Percentiles rank a stretch among this genome's conserved stretches.
Evolutionary conservation across 1,284 basidiomycete genomes (phyloP).

Genomic region (Apiotrichum siamense): DNA sequence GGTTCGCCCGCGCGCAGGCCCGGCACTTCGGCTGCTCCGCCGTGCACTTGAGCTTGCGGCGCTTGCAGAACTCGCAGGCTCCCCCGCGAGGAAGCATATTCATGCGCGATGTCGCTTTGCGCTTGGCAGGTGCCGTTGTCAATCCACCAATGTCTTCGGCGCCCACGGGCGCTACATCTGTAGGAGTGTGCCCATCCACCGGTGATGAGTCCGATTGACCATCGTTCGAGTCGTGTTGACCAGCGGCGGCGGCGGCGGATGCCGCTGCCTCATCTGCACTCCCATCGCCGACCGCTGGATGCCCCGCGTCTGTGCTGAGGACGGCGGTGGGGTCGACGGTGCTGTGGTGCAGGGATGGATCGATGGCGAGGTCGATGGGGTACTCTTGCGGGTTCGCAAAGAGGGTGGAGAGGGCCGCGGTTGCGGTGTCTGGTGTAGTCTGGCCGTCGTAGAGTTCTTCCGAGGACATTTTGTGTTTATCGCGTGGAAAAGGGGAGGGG

Average conservation of each 20-base stretch:
- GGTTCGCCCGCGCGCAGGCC: conserved; percentile 32
- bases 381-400: conserved; percentile 8
- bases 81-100: conserved; percentile 44
- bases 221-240: too few species aligned
- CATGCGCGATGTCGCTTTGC: conserved; percentile 35
- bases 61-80: conserved; percentile 48
- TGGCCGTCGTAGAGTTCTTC: not conserved
- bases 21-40: conserved; percentile 41
- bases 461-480: not conserved
- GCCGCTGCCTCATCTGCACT: too few species aligned
- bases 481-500: not conserved
- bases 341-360: not conserved
- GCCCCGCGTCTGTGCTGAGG: too few species aligned
- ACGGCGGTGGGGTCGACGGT: not conserved
- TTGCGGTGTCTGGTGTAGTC: conserved; percentile 1
- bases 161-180: too few species aligned
- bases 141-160: too few species aligned
- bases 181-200: too few species aligned
- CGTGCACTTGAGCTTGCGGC: conserved; percentile 45
- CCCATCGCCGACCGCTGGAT: too few species aligned
- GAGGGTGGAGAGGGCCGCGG: conserved; percentile 13
- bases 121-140: too few species aligned
- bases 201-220: too few species aligned
- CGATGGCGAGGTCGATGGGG: conserved; percentile 3
- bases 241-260: too few species aligned